Base-by-base conservation (phyloP, 768 basidiomycete species). In the Gloeostereum incarnatum region DNA sequence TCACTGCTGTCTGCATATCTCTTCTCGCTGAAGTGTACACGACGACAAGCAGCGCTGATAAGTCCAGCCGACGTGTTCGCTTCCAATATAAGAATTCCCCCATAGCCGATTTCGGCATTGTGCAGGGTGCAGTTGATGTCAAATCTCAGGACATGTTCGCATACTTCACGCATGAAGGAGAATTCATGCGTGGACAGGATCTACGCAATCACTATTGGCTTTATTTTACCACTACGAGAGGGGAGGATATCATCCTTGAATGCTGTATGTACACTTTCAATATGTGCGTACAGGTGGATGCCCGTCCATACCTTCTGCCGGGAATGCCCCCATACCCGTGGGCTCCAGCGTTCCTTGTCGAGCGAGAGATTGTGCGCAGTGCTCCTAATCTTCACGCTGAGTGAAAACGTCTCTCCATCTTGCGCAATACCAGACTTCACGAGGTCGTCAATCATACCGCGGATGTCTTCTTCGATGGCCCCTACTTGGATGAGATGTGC, bases 141-240 rank as follows among this genome's bases (percentile, higher is more conserved):
- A 59, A 46, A 18, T 24, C 31, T 4, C 52, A 62, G 34, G 63
- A 69, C 46, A 52, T 49, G 31, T 48, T 71, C 10, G 57, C 57
- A 4, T 69, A 64, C 49, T 50, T 49, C 33, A 44, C 56, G 42
- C 29, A 49, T 6, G 49, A 53, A 2, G 35, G 48, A 5, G 47
- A 40, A 1, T 53, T 61, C 21, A 32, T 41, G 17, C 50, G 51
- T 31, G 60, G 64, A 3, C 68, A 69, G 35, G 60, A 68, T 44
- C 65, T 68, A 1, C 42, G 62, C 19, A 62, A 69, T 14, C 69
- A 70, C 42, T 69, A 69, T 44, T 71, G 69, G 68, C 53, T 71
- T 6, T 73, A 68, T 44, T 70, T 72, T 57, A 65, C 48, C 6
- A 68, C 64, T 1, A 41, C 65, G 1, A 45, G 55, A 3, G 69